A percentile compares a stretch with the other conserved stretches of the same genome.
phyloP scores from a whole-genome alignment of 495 filamentous ascomycete species.

The Aspergillus conjunctus region DNA sequence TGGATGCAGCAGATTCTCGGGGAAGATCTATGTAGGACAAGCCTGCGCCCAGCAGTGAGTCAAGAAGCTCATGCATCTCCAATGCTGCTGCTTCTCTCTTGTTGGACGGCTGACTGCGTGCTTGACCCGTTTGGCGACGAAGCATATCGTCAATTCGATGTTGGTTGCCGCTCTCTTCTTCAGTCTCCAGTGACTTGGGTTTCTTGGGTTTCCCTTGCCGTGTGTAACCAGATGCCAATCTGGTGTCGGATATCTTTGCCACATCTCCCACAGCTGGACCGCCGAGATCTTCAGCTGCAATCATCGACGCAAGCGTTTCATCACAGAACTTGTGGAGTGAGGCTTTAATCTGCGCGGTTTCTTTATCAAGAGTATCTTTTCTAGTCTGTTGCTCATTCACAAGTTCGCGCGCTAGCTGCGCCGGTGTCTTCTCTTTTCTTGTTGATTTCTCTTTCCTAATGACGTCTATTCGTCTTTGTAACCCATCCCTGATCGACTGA shows the following conservation, averaged over 20 bases:
- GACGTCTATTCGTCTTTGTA: slow-evolving; percentile 60
- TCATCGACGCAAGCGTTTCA: slow-evolving; percentile 71
- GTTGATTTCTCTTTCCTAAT: slow-evolving; percentile 55
- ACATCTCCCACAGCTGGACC: slow-evolving; percentile 81
- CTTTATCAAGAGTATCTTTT: slow-evolving; percentile 54
- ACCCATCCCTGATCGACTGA: slow-evolving; percentile 49
- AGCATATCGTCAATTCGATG: slow-evolving; percentile 76
- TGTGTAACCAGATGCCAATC: slow-evolving; percentile 70
- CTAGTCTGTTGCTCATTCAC: slow-evolving; percentile 59
- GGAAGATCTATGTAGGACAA: slow-evolving; percentile 67
- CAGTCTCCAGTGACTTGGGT: slow-evolving; percentile 45
- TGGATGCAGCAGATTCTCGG: slow-evolving; percentile 77
- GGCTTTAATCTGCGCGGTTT: slow-evolving; percentile 58
- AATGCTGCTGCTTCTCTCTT: slow-evolving; percentile 66
- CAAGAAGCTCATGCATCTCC: slow-evolving; percentile 68
- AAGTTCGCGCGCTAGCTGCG: slow-evolving; percentile 61
- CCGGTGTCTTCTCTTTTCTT: slow-evolving; percentile 56
- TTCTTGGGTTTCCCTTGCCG: slow-evolving; percentile 71
- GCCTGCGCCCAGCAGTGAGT: slow-evolving; percentile 63
- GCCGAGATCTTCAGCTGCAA: slow-evolving; percentile 84
- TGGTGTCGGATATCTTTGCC: slow-evolving; percentile 61
- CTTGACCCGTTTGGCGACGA: slow-evolving; percentile 43
- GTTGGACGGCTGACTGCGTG: slow-evolving; percentile 38
- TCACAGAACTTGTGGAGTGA: slow-evolving; percentile 74
- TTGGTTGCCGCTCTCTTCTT: slow-evolving; percentile 54